Percentiles rank a stretch among this genome's conserved stretches.
Conservation (phyloP, 257 asterid species). For the Capsicum rhomboideum region DNA sequence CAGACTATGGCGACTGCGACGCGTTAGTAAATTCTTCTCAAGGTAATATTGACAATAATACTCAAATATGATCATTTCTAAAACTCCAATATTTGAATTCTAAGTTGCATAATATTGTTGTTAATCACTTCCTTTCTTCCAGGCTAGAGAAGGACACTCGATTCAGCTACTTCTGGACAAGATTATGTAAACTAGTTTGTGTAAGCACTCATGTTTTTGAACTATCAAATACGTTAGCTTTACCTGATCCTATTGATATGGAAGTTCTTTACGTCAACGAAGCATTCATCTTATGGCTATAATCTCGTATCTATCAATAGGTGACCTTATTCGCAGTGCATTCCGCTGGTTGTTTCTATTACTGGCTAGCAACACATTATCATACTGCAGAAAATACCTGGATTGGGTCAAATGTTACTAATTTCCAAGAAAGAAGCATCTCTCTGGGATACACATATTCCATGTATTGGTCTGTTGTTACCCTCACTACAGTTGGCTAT, state of each 20-base stretch:
- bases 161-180: constrained; percentile 85
- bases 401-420: constrained; percentile 60
- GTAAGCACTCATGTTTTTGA: constrained; percentile 21
- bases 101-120: background rate
- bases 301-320: constrained; percentile 31
- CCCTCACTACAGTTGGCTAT: constrained; percentile 87
- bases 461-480: constrained; percentile 86
- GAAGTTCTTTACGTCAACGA: background rate
- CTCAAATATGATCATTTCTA: background rate
- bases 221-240: background rate
- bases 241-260: background rate
- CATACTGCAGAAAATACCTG: constrained; percentile 39
- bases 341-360: constrained; percentile 83
- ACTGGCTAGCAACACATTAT: constrained; percentile 70
- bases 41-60: constrained; percentile 24
- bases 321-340: constrained; percentile 81
- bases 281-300: background rate
- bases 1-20: constrained; percentile 87
- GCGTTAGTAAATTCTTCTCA: constrained; percentile 80
- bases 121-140: constrained; percentile 2
- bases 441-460: constrained; percentile 77
- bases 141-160: constrained; percentile 94
- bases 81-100: background rate
- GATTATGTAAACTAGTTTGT: constrained; percentile 57
- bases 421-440: constrained; percentile 48